phyloP scores from a whole-genome alignment of 2,329 filamentous ascomycete genomes.

The Sarocladium kiliense region DNA sequence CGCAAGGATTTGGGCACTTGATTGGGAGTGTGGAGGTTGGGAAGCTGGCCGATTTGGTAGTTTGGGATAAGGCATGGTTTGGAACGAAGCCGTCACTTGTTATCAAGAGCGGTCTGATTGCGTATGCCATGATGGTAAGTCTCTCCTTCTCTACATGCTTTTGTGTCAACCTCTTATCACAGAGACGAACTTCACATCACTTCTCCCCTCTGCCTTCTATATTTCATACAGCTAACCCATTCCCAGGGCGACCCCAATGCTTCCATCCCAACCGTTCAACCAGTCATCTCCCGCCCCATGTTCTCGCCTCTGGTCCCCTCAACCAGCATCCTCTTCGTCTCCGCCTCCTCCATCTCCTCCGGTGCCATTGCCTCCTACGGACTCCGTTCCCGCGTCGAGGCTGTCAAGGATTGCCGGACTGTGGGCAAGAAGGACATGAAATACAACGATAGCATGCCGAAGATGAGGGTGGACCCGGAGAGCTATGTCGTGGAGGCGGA shows the following conservation, averaged over 20 bases:
- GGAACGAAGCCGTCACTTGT: slow-evolving; percentile 79
- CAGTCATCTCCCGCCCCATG: slow-evolving; percentile 79
- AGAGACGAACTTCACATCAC: background rate
- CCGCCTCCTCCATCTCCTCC: slow-evolving; percentile 60
- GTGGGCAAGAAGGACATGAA: slow-evolving; percentile 87
- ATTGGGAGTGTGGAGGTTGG: slow-evolving; percentile 84
- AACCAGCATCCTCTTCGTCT: slow-evolving; percentile 80
- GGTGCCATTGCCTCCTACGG: slow-evolving; percentile 68
- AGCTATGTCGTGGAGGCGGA: slow-evolving; percentile 84
- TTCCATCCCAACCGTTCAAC: slow-evolving; percentile 84
- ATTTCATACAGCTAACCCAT: slow-evolving; percentile 6
- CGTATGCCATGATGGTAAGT: slow-evolving; percentile 75
- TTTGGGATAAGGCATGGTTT: slow-evolving; percentile 84
- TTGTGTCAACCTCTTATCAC: too few species aligned
- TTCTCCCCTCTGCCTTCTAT: background rate
- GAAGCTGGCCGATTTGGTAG: slow-evolving; percentile 81
- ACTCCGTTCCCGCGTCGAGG: slow-evolving; percentile 72
- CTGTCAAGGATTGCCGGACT: slow-evolving; percentile 69
- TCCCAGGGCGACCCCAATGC: slow-evolving; percentile 70
- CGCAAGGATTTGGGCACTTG: slow-evolving; percentile 84
- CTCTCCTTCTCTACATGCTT: too few species aligned
- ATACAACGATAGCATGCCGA: slow-evolving; percentile 76
- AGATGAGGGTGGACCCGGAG: slow-evolving; percentile 90
- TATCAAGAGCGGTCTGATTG: slow-evolving; percentile 83
- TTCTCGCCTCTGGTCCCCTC: slow-evolving; percentile 70